Evolutionary conservation across 2,329 filamentous ascomycete genomes (phyloP).

Genomic region (Triangularia setosa): DNA sequence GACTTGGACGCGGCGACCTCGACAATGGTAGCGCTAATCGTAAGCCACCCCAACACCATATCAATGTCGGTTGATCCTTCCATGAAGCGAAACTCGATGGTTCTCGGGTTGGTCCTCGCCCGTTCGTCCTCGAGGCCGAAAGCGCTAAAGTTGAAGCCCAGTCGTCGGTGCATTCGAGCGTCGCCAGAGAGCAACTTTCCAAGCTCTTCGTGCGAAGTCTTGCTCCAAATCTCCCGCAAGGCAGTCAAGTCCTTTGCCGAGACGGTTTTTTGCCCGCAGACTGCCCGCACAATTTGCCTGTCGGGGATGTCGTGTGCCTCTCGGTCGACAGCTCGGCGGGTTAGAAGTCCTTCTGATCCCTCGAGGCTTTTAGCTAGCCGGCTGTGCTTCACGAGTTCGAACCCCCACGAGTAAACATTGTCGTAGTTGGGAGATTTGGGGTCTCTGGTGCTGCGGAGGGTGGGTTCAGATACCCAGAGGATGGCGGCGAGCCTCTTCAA

Average conservation of each 20-base stretch:
- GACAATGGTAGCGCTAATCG: constrained; percentile 32
- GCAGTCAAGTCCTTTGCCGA: constrained; percentile 21
- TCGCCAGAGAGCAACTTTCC: constrained; percentile 36
- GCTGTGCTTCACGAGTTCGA: constrained; percentile 31
- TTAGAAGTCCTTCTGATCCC: neutral
- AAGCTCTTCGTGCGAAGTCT: constrained; percentile 29
- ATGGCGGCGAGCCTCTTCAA: constrained; percentile 35
- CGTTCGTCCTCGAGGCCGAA: constrained; percentile 36
- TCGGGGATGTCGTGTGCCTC: constrained; percentile 10
- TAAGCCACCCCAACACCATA: constrained; percentile 34
- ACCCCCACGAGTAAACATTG: constrained; percentile 38
- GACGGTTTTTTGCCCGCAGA: constrained; percentile 7
- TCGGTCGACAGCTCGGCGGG: neutral
- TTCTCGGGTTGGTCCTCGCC: constrained; percentile 33
- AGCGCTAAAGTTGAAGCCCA: constrained; percentile 41
- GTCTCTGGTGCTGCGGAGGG: constrained; percentile 35
- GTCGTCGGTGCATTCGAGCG: constrained; percentile 32
- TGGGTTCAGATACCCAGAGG: constrained; percentile 36
- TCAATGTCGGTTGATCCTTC: constrained; percentile 32
- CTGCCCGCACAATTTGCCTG: constrained; percentile 21
- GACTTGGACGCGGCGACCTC: constrained; percentile 23
- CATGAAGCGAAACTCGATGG: constrained; percentile 39
- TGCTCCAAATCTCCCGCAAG: constrained; percentile 31
- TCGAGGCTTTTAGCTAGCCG: constrained; percentile 27
- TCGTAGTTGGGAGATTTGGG: constrained; percentile 36